Conservation (phyloP, 768 basidiomycete genomes). For the Pisolithus sp. region DNA sequence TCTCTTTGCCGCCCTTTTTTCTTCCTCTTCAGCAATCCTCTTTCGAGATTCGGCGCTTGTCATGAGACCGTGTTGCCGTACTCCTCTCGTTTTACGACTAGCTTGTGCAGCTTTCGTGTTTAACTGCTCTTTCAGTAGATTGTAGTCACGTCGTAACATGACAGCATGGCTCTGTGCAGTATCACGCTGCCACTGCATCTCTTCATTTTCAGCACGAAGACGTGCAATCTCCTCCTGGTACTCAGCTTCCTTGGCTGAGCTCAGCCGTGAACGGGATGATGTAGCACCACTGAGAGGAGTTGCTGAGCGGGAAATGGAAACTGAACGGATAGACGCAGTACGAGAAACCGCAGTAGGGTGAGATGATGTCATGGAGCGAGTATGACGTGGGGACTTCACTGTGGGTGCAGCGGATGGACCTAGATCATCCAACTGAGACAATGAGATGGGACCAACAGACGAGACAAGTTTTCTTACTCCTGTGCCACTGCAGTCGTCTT, state of each 20-base stretch:
- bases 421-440: background rate
- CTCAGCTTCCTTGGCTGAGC: background rate
- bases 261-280: background rate
- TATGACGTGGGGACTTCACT: background rate
- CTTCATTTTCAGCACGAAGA: background rate
- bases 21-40: background rate
- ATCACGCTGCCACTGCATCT: background rate
- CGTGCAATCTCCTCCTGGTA: background rate
- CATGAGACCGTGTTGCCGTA: background rate
- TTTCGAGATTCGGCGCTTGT: background rate
- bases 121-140: background rate
- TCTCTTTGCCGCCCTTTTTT: background rate
- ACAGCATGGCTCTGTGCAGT: background rate
- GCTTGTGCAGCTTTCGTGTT: background rate
- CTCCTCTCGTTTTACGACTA: background rate
- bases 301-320: background rate
- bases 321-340: background rate
- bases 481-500: background rate
- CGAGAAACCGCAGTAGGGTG: constrained; percentile 1
- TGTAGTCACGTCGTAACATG: background rate
- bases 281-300: background rate
- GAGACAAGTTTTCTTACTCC: background rate
- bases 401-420: background rate
- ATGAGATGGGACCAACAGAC: background rate
- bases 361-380: background rate